Percentiles rank a stretch among this genome's conserved stretches.
Evolutionary conservation across 2,329 filamentous ascomycete genomes (phyloP).

Genomic region (Colletotrichum filicis): DNA sequence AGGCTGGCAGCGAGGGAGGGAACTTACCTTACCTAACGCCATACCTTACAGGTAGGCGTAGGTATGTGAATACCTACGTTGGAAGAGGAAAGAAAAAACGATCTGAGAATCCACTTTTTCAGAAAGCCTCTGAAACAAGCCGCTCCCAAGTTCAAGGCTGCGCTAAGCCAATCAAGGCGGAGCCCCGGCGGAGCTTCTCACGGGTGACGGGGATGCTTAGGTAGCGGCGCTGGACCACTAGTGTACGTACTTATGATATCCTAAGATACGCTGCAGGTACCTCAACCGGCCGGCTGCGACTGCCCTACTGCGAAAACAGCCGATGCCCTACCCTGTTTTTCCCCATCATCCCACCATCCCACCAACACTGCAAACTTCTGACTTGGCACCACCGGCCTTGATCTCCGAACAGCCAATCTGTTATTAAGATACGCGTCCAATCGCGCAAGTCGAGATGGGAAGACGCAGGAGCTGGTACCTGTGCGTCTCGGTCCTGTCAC

Average conservation of each 20-base stretch:
- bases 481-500: slow-evolving; percentile 7
- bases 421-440: not conserved
- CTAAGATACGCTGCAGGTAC: too few species aligned
- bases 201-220: not conserved
- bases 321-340: too few species aligned
- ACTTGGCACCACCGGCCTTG: not conserved
- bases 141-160: slow-evolving; percentile 10
- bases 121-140: slow-evolving; percentile 31
- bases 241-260: not conserved
- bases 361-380: not conserved
- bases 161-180: not conserved
- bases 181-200: not conserved
- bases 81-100: not conserved
- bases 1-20: too few species aligned
- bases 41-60: too few species aligned
- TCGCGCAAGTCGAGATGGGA: not conserved
- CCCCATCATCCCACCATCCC: not conserved
- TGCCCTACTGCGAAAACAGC: not conserved
- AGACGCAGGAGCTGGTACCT: slow-evolving; percentile 1
- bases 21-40: too few species aligned
- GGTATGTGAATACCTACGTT: too few species aligned
- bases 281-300: not conserved
- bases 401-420: not conserved
- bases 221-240: not conserved
- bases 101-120: not conserved